These are phyloP conservation scores for Rhodotorula sp. DNA, from an alignment of 1,284 basidiomycete genomes.

Conservation along the genomic window DNA sequence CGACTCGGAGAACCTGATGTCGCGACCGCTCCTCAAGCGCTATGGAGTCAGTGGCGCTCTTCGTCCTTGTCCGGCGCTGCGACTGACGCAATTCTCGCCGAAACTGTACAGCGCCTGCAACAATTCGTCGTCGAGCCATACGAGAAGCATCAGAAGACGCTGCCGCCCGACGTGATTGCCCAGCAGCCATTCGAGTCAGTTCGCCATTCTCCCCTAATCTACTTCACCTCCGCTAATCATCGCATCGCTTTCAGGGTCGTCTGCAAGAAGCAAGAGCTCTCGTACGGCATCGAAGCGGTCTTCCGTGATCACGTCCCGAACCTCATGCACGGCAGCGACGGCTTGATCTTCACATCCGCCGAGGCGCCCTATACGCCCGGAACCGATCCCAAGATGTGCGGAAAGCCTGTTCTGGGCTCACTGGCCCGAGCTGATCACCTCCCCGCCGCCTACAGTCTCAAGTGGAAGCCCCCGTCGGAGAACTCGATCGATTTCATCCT, in stretches of 20 bases:
- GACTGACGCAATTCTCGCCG: not conserved
- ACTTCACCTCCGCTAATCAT: not conserved
- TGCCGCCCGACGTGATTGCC: constrained; percentile 62
- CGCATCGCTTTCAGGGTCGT: constrained; percentile 60
- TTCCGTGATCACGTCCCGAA: constrained; percentile 78
- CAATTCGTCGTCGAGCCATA: constrained; percentile 82
- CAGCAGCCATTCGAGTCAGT: constrained; percentile 80
- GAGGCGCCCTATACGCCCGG: constrained; percentile 81
- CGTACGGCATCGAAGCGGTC: constrained; percentile 83
- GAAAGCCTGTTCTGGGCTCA: constrained; percentile 24
- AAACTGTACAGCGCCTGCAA: constrained; percentile 68
- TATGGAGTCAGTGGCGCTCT: constrained; percentile 61
- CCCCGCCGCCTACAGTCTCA: constrained; percentile 62
- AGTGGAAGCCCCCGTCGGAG: constrained; percentile 98
- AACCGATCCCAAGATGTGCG: constrained; percentile 87
- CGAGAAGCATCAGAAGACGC: constrained; percentile 64
- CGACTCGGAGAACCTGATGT: constrained; percentile 82
- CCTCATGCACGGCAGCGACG: constrained; percentile 92
- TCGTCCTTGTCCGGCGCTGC: accelerated
- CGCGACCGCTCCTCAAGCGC: constrained; percentile 74
- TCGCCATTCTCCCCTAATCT: not conserved
- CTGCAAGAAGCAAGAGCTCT: constrained; percentile 84
- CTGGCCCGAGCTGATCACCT: not conserved
- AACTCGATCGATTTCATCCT: constrained; percentile 98
- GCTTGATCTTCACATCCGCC: constrained; percentile 93